Conservation (phyloP, 441 rosid species). For the Gossypium gossypioides region DNA sequence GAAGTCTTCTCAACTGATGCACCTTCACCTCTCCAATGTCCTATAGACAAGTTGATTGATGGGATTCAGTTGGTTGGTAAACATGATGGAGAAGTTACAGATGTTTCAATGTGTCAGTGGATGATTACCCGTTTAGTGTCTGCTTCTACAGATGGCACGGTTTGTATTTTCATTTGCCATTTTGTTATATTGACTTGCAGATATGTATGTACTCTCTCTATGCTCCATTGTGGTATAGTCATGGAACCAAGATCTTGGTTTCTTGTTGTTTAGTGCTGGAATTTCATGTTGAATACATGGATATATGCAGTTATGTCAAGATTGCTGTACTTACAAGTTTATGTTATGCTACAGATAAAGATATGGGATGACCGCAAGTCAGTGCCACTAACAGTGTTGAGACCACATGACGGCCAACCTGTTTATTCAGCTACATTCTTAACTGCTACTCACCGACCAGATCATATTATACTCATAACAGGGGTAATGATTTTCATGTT, state of each 20-base stretch:
- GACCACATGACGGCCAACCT: conserved; percentile 78
- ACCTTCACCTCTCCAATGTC: conserved; percentile 66
- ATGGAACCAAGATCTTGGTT: neutral
- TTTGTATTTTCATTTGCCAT: conserved; percentile 26
- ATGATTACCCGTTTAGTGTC: conserved; percentile 75
- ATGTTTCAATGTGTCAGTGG: conserved; percentile 86
- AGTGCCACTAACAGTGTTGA: conserved; percentile 55
- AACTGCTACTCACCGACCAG: conserved; percentile 65
- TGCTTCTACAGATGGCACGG: conserved; percentile 84
- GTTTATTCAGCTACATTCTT: conserved; percentile 70
- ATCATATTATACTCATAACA: conserved; percentile 75
- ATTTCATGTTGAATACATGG: neutral
- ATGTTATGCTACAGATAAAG: conserved; percentile 48
- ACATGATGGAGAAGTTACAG: conserved; percentile 83
- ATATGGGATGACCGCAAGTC: conserved; percentile 83
- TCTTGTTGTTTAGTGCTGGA: neutral
- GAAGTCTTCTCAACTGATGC: conserved; percentile 56
- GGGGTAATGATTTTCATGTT: conserved; percentile 37
- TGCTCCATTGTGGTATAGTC: neutral
- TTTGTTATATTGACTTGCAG: neutral
- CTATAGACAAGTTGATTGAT: conserved; percentile 50
- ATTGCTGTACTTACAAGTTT: conserved; percentile 1
- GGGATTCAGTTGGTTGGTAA: conserved; percentile 81
- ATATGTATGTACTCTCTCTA: neutral
- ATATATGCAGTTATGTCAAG: neutral